Conservation (phyloP, 1,139 yeast genomes). For the Geotrichum histeridarum region DNA sequence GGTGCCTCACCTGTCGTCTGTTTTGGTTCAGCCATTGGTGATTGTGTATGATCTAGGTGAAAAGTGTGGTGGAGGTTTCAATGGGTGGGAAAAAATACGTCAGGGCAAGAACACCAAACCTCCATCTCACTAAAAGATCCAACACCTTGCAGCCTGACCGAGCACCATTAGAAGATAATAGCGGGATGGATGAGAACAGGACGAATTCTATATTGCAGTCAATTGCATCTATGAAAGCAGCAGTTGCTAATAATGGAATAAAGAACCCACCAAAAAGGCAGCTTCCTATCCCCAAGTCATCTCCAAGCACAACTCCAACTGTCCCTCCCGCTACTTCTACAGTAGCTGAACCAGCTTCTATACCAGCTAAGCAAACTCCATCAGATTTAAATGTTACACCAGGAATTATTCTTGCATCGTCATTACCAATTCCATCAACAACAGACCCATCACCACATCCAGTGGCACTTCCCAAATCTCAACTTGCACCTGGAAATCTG, state of each 20-base stretch:
- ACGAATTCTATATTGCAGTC: conserved; percentile 5
- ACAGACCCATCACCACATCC: conserved; percentile 2
- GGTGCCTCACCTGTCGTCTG: conserved; percentile 13
- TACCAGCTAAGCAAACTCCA: not conserved
- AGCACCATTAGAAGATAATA: not conserved
- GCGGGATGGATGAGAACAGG: conserved; percentile 6
- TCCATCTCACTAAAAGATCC: too few species aligned
- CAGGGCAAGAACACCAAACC: not conserved
- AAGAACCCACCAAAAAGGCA: conserved; percentile 1
- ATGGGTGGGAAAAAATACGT: not conserved
- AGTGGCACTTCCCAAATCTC: not conserved
- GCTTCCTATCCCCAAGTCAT: not conserved
- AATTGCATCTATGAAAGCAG: conserved; percentile 8
- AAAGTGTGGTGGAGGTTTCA: conserved; percentile 1
- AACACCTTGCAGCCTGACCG: too few species aligned
- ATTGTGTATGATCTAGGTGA: not conserved
- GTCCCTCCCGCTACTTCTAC: not conserved
- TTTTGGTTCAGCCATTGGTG: conserved; percentile 11
- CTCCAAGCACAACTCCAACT: not conserved
- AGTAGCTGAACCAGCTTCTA: not conserved
- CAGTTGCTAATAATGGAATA: not conserved
- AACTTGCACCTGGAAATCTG: conserved; percentile 6
- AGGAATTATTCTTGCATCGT: not conserved
- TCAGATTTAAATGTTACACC: not conserved
- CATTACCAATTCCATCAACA: not conserved